Evolutionary conservation across 2,329 filamentous ascomycete species (phyloP), one percentile per base, ranked within the genome.

Genomic region (Calonectria naviculata): DNA sequence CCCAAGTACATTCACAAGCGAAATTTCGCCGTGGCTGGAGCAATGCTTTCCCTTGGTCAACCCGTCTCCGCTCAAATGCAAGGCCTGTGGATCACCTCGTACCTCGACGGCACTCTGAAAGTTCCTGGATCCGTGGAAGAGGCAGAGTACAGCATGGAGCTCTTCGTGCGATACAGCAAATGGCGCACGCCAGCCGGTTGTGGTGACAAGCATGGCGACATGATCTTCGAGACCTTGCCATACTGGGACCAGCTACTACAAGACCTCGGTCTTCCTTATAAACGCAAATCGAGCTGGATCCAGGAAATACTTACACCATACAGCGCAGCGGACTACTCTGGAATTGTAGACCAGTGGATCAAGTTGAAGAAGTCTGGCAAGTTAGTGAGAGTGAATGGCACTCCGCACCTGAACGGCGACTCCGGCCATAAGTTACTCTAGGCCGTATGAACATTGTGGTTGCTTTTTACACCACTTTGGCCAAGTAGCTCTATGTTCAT

Each of bases 221-320:
- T 95, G 74, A 90, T 93, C 21, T 95, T 95, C 78, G 93, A 95
- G 81, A 88, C 87, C 0, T 78, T 95, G 65, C 92, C 93, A 4
- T 95, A 94, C 70, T 80, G 93, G 26, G 93, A 95, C 80, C 77
- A 91, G 76, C 80, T 95, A 76, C 79, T 93, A 64, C 81, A 83
- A 7, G 93, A 95, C 80, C 76, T 95, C 56, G 92, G 90, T 0
- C 81, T 95, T n/a, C 36, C 47, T 3, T 44, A 58, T 21, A 56
- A 56, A 12, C 64, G 64, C 68, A 83, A 86, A 34, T 82, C 82
- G 15, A 83, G 87, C 73, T 83, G 89, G 56, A 19, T 52, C 19
- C 47, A 52, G 28, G 47, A 52, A 13, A 31, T 52, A 10, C 29
- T 52, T 4, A 34, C 19, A n/a, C 47, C 47, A 8, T 52, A 52